Evolutionary conservation across 176 grass and related monocot genomes (phyloP).

Genomic region (Triticum aestivum): IWGSC_CS_RefSeq_v2.1 NC_057810.1:486982755-486983254

Average conservation of each 20-base stretch:
- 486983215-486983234: not conserved
- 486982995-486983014: not conserved
- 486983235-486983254: constrained; percentile 35
- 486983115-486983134: not conserved
- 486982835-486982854: not conserved
- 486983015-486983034: not conserved
- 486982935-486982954: not conserved
- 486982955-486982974: not conserved
- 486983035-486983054: not conserved
- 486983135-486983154: not conserved
- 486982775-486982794: not conserved
- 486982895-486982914: not conserved
- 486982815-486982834: not conserved
- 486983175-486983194: not conserved
- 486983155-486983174: not conserved
- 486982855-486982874: not conserved
- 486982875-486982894: no score
- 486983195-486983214: not conserved
- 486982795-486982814: not conserved
- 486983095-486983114: not conserved
- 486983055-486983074: not conserved
- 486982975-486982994: not conserved
- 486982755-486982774: not conserved
- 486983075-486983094: not conserved
- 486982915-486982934: not conserved